Percentiles rank a stretch among this genome's conserved stretches.
phyloP scores from a whole-genome alignment of 2,329 filamentous ascomycete genomes.

The Fusarium oligoseptatum region DNA sequence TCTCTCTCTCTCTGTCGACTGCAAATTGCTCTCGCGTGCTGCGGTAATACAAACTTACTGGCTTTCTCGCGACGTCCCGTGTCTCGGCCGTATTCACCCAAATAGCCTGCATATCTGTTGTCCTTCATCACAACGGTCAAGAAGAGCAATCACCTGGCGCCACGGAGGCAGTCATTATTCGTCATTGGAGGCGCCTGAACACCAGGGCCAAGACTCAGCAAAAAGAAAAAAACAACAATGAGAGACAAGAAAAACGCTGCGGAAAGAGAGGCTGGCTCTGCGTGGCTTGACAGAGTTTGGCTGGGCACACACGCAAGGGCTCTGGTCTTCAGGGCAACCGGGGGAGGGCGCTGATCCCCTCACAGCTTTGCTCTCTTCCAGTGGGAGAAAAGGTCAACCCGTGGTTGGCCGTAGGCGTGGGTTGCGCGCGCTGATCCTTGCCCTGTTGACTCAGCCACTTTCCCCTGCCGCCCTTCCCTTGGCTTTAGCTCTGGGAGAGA shows the following conservation, averaged over 20 bases:
- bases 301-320: slow-evolving; percentile 25
- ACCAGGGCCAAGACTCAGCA: neutral
- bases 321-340: slow-evolving; percentile 8
- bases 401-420: slow-evolving; percentile 7
- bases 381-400: neutral
- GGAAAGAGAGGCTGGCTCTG: neutral
- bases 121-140: neutral
- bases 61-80: neutral
- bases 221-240: neutral
- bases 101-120: neutral
- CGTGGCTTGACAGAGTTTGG: slow-evolving; percentile 14
- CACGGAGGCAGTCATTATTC: slow-evolving; percentile 5
- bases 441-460: slow-evolving; percentile 14
- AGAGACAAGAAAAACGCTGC: neutral
- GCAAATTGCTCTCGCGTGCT: neutral
- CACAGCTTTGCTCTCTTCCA: neutral
- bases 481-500: neutral
- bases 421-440: slow-evolving; percentile 20
- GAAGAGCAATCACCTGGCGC: neutral
- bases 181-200: slow-evolving; percentile 5
- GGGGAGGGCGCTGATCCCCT: neutral
- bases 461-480: slow-evolving; percentile 33
- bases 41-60: neutral
- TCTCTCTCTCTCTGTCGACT: neutral
- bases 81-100: slow-evolving; percentile 3